These are phyloP conservation scores for Fagopyrum homotropicum DNA, from an alignment of 148 eudicot genomes.

Conservation along the genomic window DNA sequence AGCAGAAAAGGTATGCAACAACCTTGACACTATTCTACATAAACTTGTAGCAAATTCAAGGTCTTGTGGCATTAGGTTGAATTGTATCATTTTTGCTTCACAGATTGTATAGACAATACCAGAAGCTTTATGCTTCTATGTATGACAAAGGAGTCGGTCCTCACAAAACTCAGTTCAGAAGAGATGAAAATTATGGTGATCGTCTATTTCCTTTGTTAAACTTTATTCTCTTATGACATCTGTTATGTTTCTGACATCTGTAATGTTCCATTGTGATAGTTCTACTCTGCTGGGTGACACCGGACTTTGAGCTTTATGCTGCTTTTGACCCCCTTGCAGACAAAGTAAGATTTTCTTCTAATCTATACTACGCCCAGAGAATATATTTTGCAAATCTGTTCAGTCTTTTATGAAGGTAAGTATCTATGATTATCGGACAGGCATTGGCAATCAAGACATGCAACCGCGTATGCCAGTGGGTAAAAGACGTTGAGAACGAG, in stretches of 20 bases:
- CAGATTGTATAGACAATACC: slow-evolving; percentile 92
- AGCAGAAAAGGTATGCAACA: slow-evolving; percentile 74
- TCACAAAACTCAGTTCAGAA: slow-evolving; percentile 93
- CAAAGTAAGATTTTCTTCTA: slow-evolving; percentile 46
- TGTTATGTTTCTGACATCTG: slow-evolving; percentile 6
- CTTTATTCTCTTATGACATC: neutral
- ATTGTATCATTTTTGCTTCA: slow-evolving; percentile 11
- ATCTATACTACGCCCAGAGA: neutral
- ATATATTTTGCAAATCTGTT: neutral
- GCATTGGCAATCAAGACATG: slow-evolving; percentile 89
- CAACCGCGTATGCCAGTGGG: slow-evolving; percentile 93
- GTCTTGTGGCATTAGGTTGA: neutral
- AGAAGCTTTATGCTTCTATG: slow-evolving; percentile 83
- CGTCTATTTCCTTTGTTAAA: neutral
- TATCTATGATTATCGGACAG: slow-evolving; percentile 34
- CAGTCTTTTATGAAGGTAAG: neutral
- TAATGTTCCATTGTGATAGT: slow-evolving; percentile 39
- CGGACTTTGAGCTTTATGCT: slow-evolving; percentile 92
- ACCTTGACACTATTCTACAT: neutral
- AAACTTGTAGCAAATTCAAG: neutral
- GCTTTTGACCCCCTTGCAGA: slow-evolving; percentile 98
- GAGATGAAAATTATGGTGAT: slow-evolving; percentile 93
- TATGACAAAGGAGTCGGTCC: slow-evolving; percentile 76
- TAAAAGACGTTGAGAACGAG: slow-evolving; percentile 90
- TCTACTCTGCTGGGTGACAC: slow-evolving; percentile 97